A percentile compares a stretch with the other conserved stretches of the same genome.
These are phyloP conservation scores for Fusarium albosuccineum DNA, from an alignment of 2,329 filamentous ascomycete genomes.

Conservation along the genomic window DNA sequence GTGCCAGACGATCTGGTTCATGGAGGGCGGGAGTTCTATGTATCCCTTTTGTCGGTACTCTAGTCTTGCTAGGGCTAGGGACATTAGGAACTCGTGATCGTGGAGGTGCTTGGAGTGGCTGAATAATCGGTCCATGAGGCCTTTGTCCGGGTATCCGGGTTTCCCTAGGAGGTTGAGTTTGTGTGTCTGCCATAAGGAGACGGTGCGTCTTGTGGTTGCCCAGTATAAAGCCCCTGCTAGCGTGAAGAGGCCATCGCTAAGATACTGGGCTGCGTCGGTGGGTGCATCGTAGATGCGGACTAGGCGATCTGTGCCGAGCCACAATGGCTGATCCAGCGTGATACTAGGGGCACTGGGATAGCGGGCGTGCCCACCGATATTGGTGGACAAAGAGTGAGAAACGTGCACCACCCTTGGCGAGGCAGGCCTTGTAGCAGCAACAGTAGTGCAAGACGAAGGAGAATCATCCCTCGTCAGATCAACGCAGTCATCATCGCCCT, in stretches of 20 bases:
- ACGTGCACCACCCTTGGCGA: neutral
- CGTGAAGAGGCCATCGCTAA: constrained; percentile 41
- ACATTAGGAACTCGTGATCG: constrained; percentile 39
- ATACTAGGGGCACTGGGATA: neutral
- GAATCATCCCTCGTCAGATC: constrained; percentile 1
- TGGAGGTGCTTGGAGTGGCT: constrained; percentile 38
- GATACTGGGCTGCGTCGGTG: constrained; percentile 35
- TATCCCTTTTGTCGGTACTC: constrained; percentile 42
- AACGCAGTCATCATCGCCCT: constrained; percentile 1
- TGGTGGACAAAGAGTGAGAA: constrained; percentile 3
- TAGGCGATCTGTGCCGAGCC: constrained; percentile 41
- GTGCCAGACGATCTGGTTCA: constrained; percentile 11
- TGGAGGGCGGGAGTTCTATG: constrained; percentile 18
- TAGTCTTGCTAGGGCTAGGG: constrained; percentile 34
- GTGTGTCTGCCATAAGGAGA: constrained; percentile 40
- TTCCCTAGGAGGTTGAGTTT: constrained; percentile 23
- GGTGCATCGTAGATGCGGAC: constrained; percentile 42
- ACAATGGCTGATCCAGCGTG: constrained; percentile 28
- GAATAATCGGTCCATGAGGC: constrained; percentile 40
- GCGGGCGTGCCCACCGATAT: constrained; percentile 2
- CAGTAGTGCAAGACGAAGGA: neutral
- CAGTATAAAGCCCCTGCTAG: constrained; percentile 44
- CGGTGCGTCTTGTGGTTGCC: constrained; percentile 39
- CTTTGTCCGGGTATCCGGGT: constrained; percentile 4
- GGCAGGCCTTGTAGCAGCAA: neutral